phyloP scores from a whole-genome alignment of 768 basidiomycete genomes.

The Coprinopsis strossmayeri region DNA sequence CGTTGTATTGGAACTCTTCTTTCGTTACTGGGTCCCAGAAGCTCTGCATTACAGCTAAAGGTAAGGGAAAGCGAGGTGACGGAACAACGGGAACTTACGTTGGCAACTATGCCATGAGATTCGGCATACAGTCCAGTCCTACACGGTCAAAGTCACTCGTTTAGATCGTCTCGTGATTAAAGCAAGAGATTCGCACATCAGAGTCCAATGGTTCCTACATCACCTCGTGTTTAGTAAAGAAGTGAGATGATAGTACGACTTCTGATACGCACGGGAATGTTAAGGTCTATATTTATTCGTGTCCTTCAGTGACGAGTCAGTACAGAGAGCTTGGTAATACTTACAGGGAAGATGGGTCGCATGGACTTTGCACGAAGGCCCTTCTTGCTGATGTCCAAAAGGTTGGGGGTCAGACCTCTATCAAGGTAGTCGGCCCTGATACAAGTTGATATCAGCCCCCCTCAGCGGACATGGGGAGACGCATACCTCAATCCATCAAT shows the following conservation, averaged over 20 bases:
- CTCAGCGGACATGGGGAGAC: not conserved
- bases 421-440: constrained; percentile 81
- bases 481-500: constrained; percentile 84
- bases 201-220: constrained; percentile 79
- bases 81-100: constrained; percentile 35
- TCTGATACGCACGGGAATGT: constrained; percentile 86
- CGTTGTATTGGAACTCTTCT: constrained; percentile 68
- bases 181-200: constrained; percentile 65
- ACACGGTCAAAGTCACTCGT: constrained; percentile 2
- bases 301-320: constrained; percentile 10
- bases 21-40: constrained; percentile 74
- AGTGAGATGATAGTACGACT: constrained; percentile 1
- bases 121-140: constrained; percentile 90
- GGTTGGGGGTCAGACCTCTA: constrained; percentile 76
- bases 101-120: constrained; percentile 87
- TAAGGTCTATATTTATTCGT: constrained; percentile 49
- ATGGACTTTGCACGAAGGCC: constrained; percentile 86
- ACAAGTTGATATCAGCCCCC: not conserved
- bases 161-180: not conserved
- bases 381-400: constrained; percentile 72
- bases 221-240: not conserved
- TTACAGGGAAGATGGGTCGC: constrained; percentile 81
- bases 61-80: not conserved
- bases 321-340: not conserved
- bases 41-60: constrained; percentile 39